Evolutionary conservation across 257 asterid genomes (phyloP).

Genomic region (Solanum ahanhuiri): DNA sequence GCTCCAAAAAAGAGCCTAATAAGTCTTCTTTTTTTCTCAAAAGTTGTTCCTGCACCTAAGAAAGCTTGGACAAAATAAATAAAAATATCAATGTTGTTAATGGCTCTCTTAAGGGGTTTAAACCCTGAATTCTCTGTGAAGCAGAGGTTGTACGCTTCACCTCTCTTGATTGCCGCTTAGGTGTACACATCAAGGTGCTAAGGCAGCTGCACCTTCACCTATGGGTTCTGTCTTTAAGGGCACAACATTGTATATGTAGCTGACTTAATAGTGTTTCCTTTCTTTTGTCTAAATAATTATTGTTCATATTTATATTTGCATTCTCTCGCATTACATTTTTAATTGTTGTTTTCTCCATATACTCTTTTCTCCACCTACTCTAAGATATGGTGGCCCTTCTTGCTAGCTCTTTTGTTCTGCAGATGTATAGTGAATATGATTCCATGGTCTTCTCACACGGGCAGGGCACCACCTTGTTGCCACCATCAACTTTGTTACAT

Average conservation of each 20-base stretch:
- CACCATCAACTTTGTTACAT: background rate
- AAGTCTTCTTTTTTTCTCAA: background rate
- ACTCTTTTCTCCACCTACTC: background rate
- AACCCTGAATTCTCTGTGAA: background rate
- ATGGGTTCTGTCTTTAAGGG: background rate
- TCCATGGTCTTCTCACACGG: background rate
- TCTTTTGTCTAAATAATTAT: background rate
- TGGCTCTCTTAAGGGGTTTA: background rate
- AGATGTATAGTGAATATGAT: background rate
- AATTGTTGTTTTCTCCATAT: background rate
- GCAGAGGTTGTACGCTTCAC: background rate
- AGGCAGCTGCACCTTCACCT: background rate
- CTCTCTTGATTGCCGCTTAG: background rate
- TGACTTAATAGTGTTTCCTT: background rate
- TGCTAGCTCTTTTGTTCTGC: background rate
- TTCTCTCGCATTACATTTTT: background rate
- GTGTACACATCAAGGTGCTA: background rate
- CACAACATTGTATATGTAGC: background rate
- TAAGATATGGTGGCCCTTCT: background rate
- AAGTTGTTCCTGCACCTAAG: background rate
- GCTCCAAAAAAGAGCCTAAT: background rate
- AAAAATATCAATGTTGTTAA: background rate
- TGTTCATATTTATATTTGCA: background rate
- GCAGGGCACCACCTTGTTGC: background rate
- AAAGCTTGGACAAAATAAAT: background rate